Base-by-base conservation (phyloP, 192 early-diverging fungal species). In the Diversispora eburnea region DNA sequence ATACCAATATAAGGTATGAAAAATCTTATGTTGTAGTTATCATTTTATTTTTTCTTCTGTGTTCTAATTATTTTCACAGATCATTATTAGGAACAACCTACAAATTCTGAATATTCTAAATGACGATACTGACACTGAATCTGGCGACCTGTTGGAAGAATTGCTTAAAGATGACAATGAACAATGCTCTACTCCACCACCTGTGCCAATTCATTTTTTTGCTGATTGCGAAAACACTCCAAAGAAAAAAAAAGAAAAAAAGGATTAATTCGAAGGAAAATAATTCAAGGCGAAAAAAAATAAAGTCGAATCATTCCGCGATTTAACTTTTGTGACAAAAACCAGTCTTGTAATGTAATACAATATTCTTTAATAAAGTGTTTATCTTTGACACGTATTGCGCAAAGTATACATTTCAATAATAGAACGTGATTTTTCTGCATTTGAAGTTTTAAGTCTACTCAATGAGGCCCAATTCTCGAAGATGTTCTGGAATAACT, bases 1-100 rank as follows among this genome's bases (percentile, higher is more conserved):
- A 45, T 71, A 71, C 42, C 54, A 71, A 25, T 43, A 59, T 17
- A 71, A 71, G 70, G 70, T 71, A 33, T 42, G 17, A 48, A 60
- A 71, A 55, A 47, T 12, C 17, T n/a, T n/a, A n/a, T n/a, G n/a
- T 69, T 55, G 20, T 46, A 46, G 1, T 13, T 56, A 39, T 69
- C 15, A 49, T n/a, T n/a, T 71, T 59, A 71, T 71, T 43, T 58
- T 60, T 48, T 10, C 49, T 46, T 71, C 13, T 20, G 20, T 46
- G 6, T 59, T 39, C 48, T 71, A 60, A 42, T 66, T 43, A 66
- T 48, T 67, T 67, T 67, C 22, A 67, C 64, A 67, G 64, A 22
- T 49, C 3, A 67, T 47, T 0, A 67, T 49, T 22, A 67, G 47
- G 64, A n/a, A 67, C 64, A 67, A 67, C 25, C 47, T 67, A 22